Evolutionary conservation across 208 protist genomes (phyloP), one percentile per base, ranked within the genome.

Genomic region (Lotmaria passim): DNA sequence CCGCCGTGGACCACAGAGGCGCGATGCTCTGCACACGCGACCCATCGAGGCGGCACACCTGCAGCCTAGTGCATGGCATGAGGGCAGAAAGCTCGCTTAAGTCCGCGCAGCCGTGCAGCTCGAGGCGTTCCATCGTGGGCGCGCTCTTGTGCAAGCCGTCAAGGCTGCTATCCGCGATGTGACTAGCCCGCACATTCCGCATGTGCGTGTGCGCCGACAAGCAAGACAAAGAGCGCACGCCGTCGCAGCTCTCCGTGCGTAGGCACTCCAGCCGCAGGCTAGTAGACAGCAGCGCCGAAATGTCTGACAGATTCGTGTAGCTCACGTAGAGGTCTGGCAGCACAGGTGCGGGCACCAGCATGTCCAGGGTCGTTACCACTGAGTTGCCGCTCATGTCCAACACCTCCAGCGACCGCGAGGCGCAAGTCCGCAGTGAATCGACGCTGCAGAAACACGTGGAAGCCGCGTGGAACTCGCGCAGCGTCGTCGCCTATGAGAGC

Each of bases 21-120:
- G 41, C 31, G 14, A 64, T 51, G 44, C 23, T 53, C 12, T 26
- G n/a, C 59, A 64, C 44, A 24, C 30, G 31, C 1, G 59, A 53
- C 44, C 8, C 28, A 41, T 64, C 44, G 31, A 64, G 30, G 59
- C 59, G 41, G 30, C 59, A 64, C 30, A 36, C 59, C 4, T n/a
- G n/a, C 59, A 64, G 31, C 28, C 36, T 15, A 2, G 59, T 64
- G 44, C 59, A 64, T 3, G 26, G 11, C 12, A 31, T 53, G 30
- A 64, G 59, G 12, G 31, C 44, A 6, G 10, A 28, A 23, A 64
- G 14, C 44, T 64, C 44, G 1, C 8, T 21, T 28, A 64, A n/a
- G 44, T 6, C 30, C 44, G n/a, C 4, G 59, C 59, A 53, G 21
- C 12, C n/a, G 30, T 51, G 44, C 19, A 53, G 7, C 12, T 44